phyloP scores from a whole-genome alignment of 106 monocot genomes.

The Allium cepa region DNA sequence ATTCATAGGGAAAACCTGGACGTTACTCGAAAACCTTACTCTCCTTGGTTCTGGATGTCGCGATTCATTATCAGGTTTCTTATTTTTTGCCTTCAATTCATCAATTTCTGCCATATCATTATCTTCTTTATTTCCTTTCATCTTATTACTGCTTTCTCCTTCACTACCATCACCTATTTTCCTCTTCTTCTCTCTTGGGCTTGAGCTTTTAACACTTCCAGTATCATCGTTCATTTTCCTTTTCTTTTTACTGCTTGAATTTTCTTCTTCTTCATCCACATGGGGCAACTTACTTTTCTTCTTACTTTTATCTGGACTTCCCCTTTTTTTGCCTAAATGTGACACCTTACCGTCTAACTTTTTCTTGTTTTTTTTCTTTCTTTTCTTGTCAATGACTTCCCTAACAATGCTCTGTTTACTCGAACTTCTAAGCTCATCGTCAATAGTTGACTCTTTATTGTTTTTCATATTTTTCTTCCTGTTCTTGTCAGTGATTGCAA shows the following conservation, averaged over 20 bases:
- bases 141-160: conserved; percentile 1
- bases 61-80: background rate
- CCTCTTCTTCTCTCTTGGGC: background rate
- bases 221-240: background rate
- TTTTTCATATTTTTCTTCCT: too few relatives aligned
- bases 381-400: background rate
- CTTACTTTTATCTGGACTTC: background rate
- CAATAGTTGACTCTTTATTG: background rate
- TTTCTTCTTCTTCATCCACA: background rate
- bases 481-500: too few relatives aligned
- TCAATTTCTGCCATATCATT: background rate
- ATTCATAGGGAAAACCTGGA: conserved; percentile 19
- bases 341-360: background rate
- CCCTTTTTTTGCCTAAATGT: background rate
- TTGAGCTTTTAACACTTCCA: too few relatives aligned
- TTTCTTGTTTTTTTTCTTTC: background rate
- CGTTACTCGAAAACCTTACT: conserved; percentile 26
- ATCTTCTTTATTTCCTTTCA: background rate
- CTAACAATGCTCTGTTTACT: background rate
- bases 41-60: conserved; percentile 2
- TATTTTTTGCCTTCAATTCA: background rate
- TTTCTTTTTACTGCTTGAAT: background rate
- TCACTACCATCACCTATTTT: background rate
- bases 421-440: background rate
- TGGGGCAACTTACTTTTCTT: background rate